Base-by-base conservation (phyloP, 306 rosid species). In the Cucurbita moschata region DNA sequence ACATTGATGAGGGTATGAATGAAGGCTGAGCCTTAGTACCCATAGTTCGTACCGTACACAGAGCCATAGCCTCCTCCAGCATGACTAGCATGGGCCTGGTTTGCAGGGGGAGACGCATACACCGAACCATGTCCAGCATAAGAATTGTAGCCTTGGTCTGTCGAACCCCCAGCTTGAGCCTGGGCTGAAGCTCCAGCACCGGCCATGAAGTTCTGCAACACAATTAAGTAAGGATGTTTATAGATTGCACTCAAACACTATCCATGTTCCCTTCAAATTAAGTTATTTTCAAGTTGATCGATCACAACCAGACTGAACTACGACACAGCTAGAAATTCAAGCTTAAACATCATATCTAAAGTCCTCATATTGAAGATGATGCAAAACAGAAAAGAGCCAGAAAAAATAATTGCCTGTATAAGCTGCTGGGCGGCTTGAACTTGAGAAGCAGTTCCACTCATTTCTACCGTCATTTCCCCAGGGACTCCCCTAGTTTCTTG, bases 401-500 rank as follows among this genome's bases (percentile, higher is more conserved):
- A 55, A 30, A 72, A 75, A 73, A 21, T 44, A 58, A 81, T 82
- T 84, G 81, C 99, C 91, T 95, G 99, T 80, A 91, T 86, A 82
- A 95, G 88, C 78, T 95, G 99, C 83, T 91, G 96, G 49, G 99
- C 99, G 10, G 97, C 86, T 79, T 89, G 99, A 72, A 89, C 96
- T 80, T 91, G 96, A 72, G 97, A 83, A 81, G 97, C 96, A 76
- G 91, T 83, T 75, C 99, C 97, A 79, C 96, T 91, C 57, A 95
- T 87, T 80, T 95, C 99, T 79, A 91, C 99, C 10, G 99, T 95
- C 99, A 95, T 95, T 84, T 95, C 97, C 72, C 96, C 94, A 43
- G 97, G 99, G 80, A 89, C 97, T 77, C 97, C 99, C 83, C 96
- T 84, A 5, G 97, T 84, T 86, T 95, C 99, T 82, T 95, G 97